Base-by-base conservation (phyloP, 441 rosid species). In the Lepidium campestre region DNA sequence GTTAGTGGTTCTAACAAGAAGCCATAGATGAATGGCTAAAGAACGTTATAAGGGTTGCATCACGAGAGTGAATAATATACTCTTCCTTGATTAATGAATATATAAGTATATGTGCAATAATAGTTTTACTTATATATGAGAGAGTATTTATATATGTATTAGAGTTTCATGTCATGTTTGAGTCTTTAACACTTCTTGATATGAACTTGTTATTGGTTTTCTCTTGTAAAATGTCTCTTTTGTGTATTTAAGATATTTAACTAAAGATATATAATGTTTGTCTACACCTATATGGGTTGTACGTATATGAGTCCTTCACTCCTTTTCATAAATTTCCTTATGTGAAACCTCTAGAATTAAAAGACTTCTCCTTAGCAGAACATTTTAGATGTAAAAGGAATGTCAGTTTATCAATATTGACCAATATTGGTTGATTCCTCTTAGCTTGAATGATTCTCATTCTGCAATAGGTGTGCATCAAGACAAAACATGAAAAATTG, bases 1-100 rank as follows among this genome's bases (percentile, higher is more conserved):
- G 64, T 67, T 15, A 63, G 31, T 14, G 59, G 32, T 57, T 57
- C 59, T 7, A 48, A 57, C 65, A 71, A 64, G 75, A 71, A 71
- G 60, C 75, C 75, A 71, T 71, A 71, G 64, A 57, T 71, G 10
- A 55, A 37, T 18, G 68, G 57, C 5, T 7, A 14, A 32, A 52
- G 3, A 56, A 63, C 35, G 18, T 63, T 20, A 29, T 23, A 53
- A 17, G 20, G 49, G 25, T 44, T 32, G 18, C 19, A 48, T 50
- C 44, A 49, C 22, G 58, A 27, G 20, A 32, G 32, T 44, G 41
- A 31, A 19, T 22, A 31, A 19, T 22, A 27, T 45, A 18, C 39
- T 42, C 14, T 69, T 15, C 55, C 47, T 15, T 60, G 48, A 70
- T 13, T 34, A 35, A 35, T 44, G 39, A 25, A 49, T 50, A 32